Base-by-base conservation (phyloP, 257 asterid species). In the Henckelia pumila region DNA sequence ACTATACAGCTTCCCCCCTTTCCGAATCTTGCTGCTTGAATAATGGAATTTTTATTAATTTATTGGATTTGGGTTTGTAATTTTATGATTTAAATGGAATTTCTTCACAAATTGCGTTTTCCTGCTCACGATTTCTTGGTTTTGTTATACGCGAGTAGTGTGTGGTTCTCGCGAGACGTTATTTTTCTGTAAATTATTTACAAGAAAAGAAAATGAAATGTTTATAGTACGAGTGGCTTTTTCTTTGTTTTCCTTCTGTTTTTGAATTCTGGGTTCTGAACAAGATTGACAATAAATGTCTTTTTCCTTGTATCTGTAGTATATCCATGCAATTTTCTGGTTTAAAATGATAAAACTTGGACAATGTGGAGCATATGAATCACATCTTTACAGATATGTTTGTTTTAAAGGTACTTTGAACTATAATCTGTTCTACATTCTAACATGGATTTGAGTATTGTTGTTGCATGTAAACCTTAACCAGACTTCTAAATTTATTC, bases 351-450 rank as follows among this genome's bases (percentile, higher is more conserved):
- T 24, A 13, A 11, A 8, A 4, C 33, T n/a, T 40, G 61, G 26
- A 63, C 23, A 28, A 17, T 47, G 59, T 67, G 28, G 66, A 28
- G 14, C 26, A 24, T 29, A 28, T 47, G 10, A 11, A 22, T 14
- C 23, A 33, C 14, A 22, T 67, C 33, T 61, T 21, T 40, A 64
- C 58, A 20, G 44, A 44, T 14, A 47, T 56, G 23, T 66, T 29
- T 24, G 19, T 37, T 50, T 59, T 59, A 33, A 8, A 40, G 72
- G 37, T 14, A 53, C 74, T 76, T 80, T 11, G 8, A 14, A 79
- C 26, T 76, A 68, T 73, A 73, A 16, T 50, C 20, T 80, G 61
- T 67, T 70, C 65, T 70, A 75, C 75, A 58, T 70, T 24, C 67
- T 33, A 22, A 50, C 55, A 5, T 69, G 50, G 55, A 23, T 61